Percentiles rank a stretch among this genome's conserved stretches.
These are phyloP conservation scores for Fusarium palustre DNA, from an alignment of 2,329 filamentous ascomycete genomes.

Conservation along the genomic window DNA sequence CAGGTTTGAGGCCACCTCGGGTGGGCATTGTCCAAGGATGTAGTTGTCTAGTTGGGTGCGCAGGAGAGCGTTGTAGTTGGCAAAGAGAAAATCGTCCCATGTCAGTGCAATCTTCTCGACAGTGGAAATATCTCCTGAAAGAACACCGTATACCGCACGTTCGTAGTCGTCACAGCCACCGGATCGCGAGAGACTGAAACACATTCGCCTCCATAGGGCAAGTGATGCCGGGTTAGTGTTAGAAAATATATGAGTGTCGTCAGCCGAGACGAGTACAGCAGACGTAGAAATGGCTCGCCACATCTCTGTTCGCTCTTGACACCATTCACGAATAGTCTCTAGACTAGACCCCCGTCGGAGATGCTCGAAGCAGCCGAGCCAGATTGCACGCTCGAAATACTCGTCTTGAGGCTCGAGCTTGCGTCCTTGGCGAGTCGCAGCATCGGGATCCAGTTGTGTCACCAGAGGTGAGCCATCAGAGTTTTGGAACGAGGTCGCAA, in stretches of 20 bases:
- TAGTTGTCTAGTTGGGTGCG: slow-evolving; percentile 83
- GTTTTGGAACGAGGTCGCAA: slow-evolving; percentile 67
- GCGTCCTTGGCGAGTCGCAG: slow-evolving; percentile 80
- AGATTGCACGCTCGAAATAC: slow-evolving; percentile 89
- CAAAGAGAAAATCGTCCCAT: slow-evolving; percentile 90
- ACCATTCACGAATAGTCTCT: slow-evolving; percentile 84
- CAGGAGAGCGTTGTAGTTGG: slow-evolving; percentile 87
- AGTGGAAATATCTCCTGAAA: slow-evolving; percentile 85
- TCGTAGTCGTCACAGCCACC: slow-evolving; percentile 81
- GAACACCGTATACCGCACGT: slow-evolving; percentile 86
- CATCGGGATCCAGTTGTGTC: slow-evolving; percentile 93
- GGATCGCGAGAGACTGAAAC: slow-evolving; percentile 76
- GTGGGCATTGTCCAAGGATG: slow-evolving; percentile 66
- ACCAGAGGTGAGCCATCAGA: slow-evolving; percentile 74
- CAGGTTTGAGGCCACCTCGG: slow-evolving; percentile 64
- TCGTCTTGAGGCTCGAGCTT: slow-evolving; percentile 84
- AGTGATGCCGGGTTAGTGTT: slow-evolving; percentile 59
- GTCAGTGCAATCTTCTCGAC: slow-evolving; percentile 80
- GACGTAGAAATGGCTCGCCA: slow-evolving; percentile 91
- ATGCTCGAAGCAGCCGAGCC: slow-evolving; percentile 95
- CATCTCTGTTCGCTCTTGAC: slow-evolving; percentile 82
- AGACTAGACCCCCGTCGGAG: slow-evolving; percentile 84
- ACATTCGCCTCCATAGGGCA: slow-evolving; percentile 82
- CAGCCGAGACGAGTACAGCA: slow-evolving; percentile 70
- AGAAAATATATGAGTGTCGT: slow-evolving; percentile 56